Evolutionary conservation across 148 eudicot genomes (phyloP), one percentile per base, ranked within the genome.

Genomic region (Amaranthus hypochondriacus): DNA sequence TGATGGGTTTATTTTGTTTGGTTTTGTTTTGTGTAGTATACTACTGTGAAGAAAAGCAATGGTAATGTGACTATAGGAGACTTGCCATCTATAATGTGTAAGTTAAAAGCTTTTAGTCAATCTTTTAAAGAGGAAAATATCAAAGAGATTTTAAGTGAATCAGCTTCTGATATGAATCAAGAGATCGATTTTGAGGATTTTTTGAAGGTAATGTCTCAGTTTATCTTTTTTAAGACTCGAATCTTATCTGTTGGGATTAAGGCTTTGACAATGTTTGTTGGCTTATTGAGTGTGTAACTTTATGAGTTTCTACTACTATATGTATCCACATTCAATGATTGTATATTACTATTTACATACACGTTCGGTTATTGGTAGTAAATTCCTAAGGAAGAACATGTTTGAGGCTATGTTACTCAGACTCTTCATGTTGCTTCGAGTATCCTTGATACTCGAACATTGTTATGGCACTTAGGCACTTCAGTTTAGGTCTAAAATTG

Each of bases 181-280:
- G 90, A 87, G 83, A 79, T 92, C 14, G 88, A 86, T 65, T 90
- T 95, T 12, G 99, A 95, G 83, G 86, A 81, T 70, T 92, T 87
- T 73, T 90, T 95, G 52, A 92, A 76, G 96, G 99, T 95, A 81
- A 42, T 62, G 18, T 28, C 18, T 68, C 57, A 56, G 77, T 46
- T 48, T 15, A 21, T 73, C n/a, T 5, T n/a, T 42, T 4, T 55
- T 18, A 28, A 28, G 39, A 28, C 39, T 28, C 2, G 1, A 28
- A 28, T 28, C 39, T 28, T 28, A 28, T 28, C 39, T 28, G 18
- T 18, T 18, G 39, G 39, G 39, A 28, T 28, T 28, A 28, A 28
- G 39, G 39, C 39, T 28, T 28, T 28, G 39, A 28, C 39, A 28
- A 28, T 28, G 39, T 28, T 28, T 28, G 39, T 28, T 28, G 2